Evolutionary conservation across 2,329 filamentous ascomycete genomes (phyloP).

Genomic region (Colletotrichum viniferum): DNA sequence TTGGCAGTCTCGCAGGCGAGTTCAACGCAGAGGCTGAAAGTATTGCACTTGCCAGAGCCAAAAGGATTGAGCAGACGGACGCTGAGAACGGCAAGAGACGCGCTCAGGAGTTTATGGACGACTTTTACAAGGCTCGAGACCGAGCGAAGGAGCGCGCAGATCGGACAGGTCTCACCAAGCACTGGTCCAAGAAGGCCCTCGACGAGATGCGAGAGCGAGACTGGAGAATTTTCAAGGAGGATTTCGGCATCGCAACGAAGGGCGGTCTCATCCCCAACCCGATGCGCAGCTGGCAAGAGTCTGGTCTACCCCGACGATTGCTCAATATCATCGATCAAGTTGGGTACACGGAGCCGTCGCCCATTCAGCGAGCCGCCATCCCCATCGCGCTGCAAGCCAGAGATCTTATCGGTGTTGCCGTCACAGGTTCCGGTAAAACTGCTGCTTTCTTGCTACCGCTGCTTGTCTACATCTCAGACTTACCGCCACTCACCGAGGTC

Average conservation of each 20-base stretch:
- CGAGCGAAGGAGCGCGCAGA: constrained; percentile 74
- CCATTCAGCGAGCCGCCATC: constrained; percentile 93
- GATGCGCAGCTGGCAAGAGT: constrained; percentile 94
- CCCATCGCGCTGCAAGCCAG: constrained; percentile 91
- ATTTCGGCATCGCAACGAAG: constrained; percentile 96
- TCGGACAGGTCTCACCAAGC: constrained; percentile 81
- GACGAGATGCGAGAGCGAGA: constrained; percentile 96
- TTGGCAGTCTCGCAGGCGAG: constrained; percentile 55
- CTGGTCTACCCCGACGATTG: constrained; percentile 75
- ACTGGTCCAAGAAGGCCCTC: constrained; percentile 94
- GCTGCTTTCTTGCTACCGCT: constrained; percentile 92
- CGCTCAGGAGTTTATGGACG: constrained; percentile 81
- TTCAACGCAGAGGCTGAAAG: constrained; percentile 61
- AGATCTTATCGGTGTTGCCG: constrained; percentile 97
- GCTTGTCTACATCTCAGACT: constrained; percentile 90
- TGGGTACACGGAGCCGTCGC: constrained; percentile 89
- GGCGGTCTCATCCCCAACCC: constrained; percentile 91
- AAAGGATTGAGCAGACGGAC: constrained; percentile 76
- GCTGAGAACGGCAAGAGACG: constrained; percentile 75
- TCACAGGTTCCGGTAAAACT: constrained; percentile 98
- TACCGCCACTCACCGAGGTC: constrained; percentile 81
- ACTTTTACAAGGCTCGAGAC: constrained; percentile 67
- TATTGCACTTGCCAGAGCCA: constrained; percentile 62
- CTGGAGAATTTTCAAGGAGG: constrained; percentile 99
- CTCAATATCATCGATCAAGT: constrained; percentile 83